A percentile compares a stretch with the other conserved stretches of the same genome.
These are phyloP conservation scores for Thermoascus crustaceus DNA, from an alignment of 2,329 filamentous ascomycete genomes.

Conservation along the genomic window DNA sequence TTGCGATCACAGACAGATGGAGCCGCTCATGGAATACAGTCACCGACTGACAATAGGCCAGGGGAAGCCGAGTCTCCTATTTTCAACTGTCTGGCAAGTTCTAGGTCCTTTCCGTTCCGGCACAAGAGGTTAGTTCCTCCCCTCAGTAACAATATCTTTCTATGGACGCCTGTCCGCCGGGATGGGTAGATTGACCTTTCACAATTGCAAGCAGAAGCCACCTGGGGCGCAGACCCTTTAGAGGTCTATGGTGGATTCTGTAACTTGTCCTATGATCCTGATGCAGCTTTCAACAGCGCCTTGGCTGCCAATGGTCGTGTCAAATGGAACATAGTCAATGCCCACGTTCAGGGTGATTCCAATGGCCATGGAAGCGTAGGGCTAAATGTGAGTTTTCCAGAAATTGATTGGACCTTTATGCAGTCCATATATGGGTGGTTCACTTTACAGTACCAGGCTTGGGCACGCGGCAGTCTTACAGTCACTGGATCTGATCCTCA, in stretches of 20 bases:
- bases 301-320: conserved; percentile 44
- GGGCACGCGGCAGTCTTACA: conserved; percentile 45
- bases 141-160: not conserved
- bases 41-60: no score
- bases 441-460: conserved; percentile 51
- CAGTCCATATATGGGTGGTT: conserved; percentile 52
- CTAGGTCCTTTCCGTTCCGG: no score
- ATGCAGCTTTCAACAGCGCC: conserved; percentile 42
- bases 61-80: no score
- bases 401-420: conserved; percentile 47
- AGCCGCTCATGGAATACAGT: no score
- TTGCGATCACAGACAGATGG: no score
- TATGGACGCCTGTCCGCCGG: not conserved
- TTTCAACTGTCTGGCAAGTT: no score
- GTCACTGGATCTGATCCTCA: conserved; percentile 25
- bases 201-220: conserved; percentile 39
- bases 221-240: conserved; percentile 53
- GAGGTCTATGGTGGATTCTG: conserved; percentile 47
- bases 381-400: conserved; percentile 40
- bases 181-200: no score
- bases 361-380: conserved; percentile 26
- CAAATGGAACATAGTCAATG: conserved; percentile 38
- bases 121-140: no score
- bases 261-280: conserved; percentile 34
- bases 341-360: conserved; percentile 20